Evolutionary conservation across 768 basidiomycete species (phyloP), one percentile per base, ranked within the genome.

Genomic region (Kwoniella mangroviensis): DNA sequence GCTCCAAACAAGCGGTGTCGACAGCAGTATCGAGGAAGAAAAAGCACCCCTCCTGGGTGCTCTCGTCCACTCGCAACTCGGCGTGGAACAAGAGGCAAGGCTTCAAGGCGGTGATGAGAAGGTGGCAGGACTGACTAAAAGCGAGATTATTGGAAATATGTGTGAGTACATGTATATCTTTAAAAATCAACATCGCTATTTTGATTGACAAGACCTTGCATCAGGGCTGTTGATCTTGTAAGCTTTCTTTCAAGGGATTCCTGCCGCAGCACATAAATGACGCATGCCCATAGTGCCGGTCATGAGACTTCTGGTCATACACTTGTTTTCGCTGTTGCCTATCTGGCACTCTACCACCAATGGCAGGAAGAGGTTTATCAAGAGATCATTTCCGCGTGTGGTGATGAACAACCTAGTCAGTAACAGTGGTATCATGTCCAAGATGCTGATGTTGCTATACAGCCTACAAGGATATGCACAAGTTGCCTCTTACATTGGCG

Each of bases 231-330:
- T 76, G 59, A 72, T 74, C n/a, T 54, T 76, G 73, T n/a, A n/a
- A n/a, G n/a, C n/a, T n/a, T n/a, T n/a, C 51, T 15, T 19, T 52
- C 22, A 22, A 42, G 41, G 61, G 21, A 53, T 57, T 49, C 57
- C 61, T 19, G 61, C 55, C 26, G 10, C 6, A 17, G 21, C 40
- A 42, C 17, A 59, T 15, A 4, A n/a, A n/a, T n/a, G n/a, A n/a
- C n/a, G n/a, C n/a, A n/a, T n/a, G n/a, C n/a, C n/a, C n/a, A 17
- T 49, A 80, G 79, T 19, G 80, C 80, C 12, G 80, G 80, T 19
- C 80, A 79, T 51, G 80, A 80, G 53, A 82, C 81, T 9, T 70
- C 76, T 2, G 76, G 73, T 12, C 73, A 82, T 61, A 75, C 76
- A 10, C 65, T 82, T n/a, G 64, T 73, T 13, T 80, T 77, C 28